Evolutionary conservation across 345 rosid species (phyloP).

Genomic region (Xanthoceras sorbifolium): DNA sequence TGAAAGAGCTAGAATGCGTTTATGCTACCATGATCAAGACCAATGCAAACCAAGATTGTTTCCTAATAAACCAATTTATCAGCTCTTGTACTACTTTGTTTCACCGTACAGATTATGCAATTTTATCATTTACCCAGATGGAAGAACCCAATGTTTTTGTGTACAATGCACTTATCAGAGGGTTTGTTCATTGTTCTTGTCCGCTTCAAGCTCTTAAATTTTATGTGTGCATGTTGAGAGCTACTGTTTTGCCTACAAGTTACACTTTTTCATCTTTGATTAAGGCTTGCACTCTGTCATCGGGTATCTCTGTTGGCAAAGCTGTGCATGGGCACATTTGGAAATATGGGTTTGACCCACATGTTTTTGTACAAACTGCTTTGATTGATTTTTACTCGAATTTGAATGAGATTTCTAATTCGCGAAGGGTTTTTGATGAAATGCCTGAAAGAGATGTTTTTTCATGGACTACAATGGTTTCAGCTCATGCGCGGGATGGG

Average conservation of each 20-base stretch:
- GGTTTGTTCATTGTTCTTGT: conserved; percentile 35
- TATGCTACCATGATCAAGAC: conserved; percentile 64
- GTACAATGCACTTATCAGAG: conserved; percentile 68
- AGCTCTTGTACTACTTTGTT: conserved; percentile 40
- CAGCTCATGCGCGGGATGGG: conserved; percentile 37
- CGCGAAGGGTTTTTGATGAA: conserved; percentile 68
- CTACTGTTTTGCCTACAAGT: conserved; percentile 56
- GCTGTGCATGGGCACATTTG: conserved; percentile 63
- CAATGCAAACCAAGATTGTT: conserved; percentile 56
- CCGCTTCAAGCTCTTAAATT: conserved; percentile 48
- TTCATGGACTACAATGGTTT: conserved; percentile 63
- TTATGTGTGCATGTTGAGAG: conserved; percentile 50
- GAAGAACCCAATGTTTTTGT: conserved; percentile 61
- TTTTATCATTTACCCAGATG: conserved; percentile 50
- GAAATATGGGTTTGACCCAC: conserved; percentile 57
- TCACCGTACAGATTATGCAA: conserved; percentile 39
- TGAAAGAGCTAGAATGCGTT: conserved; percentile 43
- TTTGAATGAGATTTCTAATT: conserved; percentile 38
- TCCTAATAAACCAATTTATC: conserved; percentile 64
- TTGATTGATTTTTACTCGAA: conserved; percentile 61
- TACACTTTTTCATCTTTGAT: conserved; percentile 65
- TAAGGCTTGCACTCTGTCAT: conserved; percentile 51
- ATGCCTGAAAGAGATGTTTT: conserved; percentile 65
- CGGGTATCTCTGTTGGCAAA: conserved; percentile 43
- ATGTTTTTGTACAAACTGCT: conserved; percentile 66